Evolutionary conservation across 169 alveolate genomes (phyloP).

Genomic region (Miamiensis avidus): DNA sequence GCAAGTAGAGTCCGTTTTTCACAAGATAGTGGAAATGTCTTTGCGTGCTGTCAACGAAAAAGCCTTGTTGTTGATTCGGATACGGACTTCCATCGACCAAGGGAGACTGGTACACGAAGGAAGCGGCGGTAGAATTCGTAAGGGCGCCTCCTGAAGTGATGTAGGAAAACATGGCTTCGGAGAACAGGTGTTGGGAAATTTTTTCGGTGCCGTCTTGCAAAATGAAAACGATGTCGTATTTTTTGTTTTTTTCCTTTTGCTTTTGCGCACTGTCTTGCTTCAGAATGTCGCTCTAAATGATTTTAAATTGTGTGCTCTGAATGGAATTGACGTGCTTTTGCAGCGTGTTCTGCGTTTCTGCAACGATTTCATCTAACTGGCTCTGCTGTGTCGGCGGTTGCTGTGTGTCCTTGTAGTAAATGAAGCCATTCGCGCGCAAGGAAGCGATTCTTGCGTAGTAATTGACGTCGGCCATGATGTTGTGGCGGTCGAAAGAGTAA

Average conservation of each 20-base stretch:
- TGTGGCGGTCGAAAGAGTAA: conserved; percentile 17
- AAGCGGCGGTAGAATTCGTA: conserved; percentile 22
- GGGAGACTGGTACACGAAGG: background rate
- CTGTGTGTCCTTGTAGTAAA: background rate
- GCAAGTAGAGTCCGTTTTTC: conserved; percentile 33
- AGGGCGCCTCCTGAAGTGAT: conserved; percentile 42
- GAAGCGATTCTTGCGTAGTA: conserved; percentile 30
- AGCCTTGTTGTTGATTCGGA: background rate
- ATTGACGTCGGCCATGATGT: conserved; percentile 48
- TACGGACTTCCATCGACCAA: background rate
- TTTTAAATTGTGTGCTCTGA: conserved; percentile 22
- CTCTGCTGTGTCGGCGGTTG: background rate
- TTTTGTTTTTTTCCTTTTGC: background rate
- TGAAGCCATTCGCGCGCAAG: conserved; percentile 13
- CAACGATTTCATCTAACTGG: background rate
- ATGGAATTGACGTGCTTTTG: conserved; percentile 15
- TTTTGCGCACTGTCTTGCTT: conserved; percentile 21
- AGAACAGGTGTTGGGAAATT: conserved; percentile 20
- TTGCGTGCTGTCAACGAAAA: conserved; percentile 18
- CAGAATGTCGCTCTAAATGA: conserved; percentile 24
- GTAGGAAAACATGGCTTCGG: conserved; percentile 35
- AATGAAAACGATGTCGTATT: conserved; percentile 12
- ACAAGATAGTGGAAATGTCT: conserved; percentile 35
- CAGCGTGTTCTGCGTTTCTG: conserved; percentile 11
- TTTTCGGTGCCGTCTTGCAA: conserved; percentile 15